Base-by-base conservation (phyloP, 306 rosid species). In the Begonia fuchsioides region DNA sequence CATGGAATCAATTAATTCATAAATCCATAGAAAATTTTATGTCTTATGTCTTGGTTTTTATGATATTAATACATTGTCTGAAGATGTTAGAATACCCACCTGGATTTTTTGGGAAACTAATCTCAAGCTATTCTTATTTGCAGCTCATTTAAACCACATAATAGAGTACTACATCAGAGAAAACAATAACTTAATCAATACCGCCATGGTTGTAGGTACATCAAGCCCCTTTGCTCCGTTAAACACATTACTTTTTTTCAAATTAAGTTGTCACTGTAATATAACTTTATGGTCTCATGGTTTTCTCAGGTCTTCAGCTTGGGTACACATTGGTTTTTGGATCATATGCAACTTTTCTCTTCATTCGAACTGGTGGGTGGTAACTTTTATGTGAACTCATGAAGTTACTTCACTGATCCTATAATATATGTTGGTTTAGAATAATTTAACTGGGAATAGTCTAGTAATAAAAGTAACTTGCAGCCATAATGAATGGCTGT, bases 71-170 rank as follows among this genome's bases (percentile, higher is more conserved):
- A 26, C 35, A 2, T 26, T 26, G 35, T 26, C 35, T 26, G 35
- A 26, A 26, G 35, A 16, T 43, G 56, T 47, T 17, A 15, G 20
- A 48, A 56, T 61, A 26, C 47, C 32, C 15, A 7, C 35, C 19
- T 66, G 57, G 48, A 52, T 46, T 43, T 51, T 56, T 26, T 40
- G 54, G 38, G 2, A 41, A 70, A 15, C 2, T 15, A 52, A 14
- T 62, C 65, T 57, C 53, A 49, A 51, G 49, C 39, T 41, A 49
- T 39, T 48, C 60, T 66, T 58, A 39, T 12, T 53, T 70, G 68
- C 93, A 85, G 98, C 98, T 32, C 98, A 90, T 73, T 72, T 85
- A 64, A 85, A 79, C 78, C 98, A 85, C 78, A 65, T 85, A 51
- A 67, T 68, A 82, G 97, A 84, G 69, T 73, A 72, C 68, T 81